Conservation (phyloP, 2,329 filamentous ascomycete genomes). For the Tolypocladium tundrense region DNA sequence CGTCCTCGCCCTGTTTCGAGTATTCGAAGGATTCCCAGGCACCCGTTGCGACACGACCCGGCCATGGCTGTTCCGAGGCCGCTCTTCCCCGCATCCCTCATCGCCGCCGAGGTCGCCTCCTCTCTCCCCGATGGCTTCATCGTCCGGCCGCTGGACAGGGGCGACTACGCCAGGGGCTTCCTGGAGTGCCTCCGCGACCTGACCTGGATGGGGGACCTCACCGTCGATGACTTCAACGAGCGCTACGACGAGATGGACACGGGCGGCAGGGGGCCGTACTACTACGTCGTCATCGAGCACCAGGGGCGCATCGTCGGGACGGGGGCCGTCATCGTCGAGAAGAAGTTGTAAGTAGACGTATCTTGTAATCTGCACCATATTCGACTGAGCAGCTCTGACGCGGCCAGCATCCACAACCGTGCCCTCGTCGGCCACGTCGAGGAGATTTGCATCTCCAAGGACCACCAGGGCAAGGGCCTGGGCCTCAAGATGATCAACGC, state of each 20-base stretch:
- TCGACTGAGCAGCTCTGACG: background rate
- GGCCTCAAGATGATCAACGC: conserved; percentile 69
- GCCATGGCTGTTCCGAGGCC: conserved; percentile 8
- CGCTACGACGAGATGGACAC: conserved; percentile 51
- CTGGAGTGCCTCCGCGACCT: conserved; percentile 66
- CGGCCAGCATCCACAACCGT: conserved; percentile 49
- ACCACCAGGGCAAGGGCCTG: conserved; percentile 73
- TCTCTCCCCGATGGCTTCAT: conserved; percentile 59
- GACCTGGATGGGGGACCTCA: conserved; percentile 66
- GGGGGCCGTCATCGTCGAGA: conserved; percentile 66
- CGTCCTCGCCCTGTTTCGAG: background rate
- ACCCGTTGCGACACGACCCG: background rate
- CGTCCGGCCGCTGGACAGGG: conserved; percentile 57
- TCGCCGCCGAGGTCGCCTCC: conserved; percentile 50
- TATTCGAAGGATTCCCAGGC: background rate
- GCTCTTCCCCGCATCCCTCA: conserved; percentile 57
- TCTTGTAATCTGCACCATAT: background rate
- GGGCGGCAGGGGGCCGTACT: conserved; percentile 43
- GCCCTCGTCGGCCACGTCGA: conserved; percentile 71
- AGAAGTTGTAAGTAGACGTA: conserved; percentile 52
- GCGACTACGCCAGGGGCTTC: conserved; percentile 61
- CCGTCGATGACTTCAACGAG: conserved; percentile 53
- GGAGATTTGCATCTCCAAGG: conserved; percentile 70
- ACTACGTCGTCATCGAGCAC: conserved; percentile 61
- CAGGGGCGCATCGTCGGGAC: conserved; percentile 57